Base-by-base conservation (phyloP, 768 basidiomycete species). In the Lepiota brunneoincarnata region DNA sequence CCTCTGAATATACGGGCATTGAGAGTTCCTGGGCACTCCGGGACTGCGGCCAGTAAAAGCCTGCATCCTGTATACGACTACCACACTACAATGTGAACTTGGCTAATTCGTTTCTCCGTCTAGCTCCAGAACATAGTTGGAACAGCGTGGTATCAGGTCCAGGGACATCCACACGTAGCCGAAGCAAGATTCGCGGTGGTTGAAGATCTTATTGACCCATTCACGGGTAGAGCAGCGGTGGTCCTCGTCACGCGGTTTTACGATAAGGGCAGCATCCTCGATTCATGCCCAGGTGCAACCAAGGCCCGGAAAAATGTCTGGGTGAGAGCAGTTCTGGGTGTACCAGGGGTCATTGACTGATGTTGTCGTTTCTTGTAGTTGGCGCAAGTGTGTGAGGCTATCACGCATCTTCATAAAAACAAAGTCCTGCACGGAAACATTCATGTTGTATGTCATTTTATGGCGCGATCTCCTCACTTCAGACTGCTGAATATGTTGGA, bases 401-500 rank as follows among this genome's bases (percentile, higher is more conserved):
- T 26, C 5, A 31, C 14, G n/a, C 4, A 9, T 5, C 28, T 51
- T 17, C 50, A 51, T 34, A 10, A 21, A 15, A 21, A 36, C n/a
- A 17, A 35, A 2, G 6, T 51, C 20, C 7, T 23, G 18, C 50
- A 51, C n/a, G 50, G 50, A 10, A 51, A 51, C 20, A 43, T 51
- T 20, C 40, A 51, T n/a, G 31, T 31, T 3, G 50, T 51, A 28
- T 14, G 49, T n/a, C 7, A 17, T n/a, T 7, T 37, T 42, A 11
- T 3, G 17, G 26, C 6, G 9, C 34, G 26, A 11, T 10, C 12
- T 9, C 15, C 17, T 34, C 12, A n/a, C 0, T 14, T 15, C 15
- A 15, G 3, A 21, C 12, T 14, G 10, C 14, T 34, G 4, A 20
- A 18, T 6, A 9, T 7, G 11, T 11, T 9, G 31, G 1, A 18